These are phyloP conservation scores for Digitaria exilis DNA, from an alignment of 202 grass and related monocot genomes.

Conservation along the genomic window DNA sequence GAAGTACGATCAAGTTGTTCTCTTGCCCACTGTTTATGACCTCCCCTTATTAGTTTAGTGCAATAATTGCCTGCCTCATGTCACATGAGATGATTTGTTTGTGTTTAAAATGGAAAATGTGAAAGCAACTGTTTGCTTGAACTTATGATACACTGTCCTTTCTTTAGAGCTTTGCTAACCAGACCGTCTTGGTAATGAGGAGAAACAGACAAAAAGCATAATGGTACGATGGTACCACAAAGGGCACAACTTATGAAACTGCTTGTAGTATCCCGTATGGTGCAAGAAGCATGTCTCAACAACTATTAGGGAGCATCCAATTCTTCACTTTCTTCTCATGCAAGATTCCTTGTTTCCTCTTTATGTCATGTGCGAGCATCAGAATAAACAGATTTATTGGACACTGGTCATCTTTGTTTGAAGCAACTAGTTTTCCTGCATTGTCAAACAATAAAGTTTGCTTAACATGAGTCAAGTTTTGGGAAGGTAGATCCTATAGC, in stretches of 20 bases:
- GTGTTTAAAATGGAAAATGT: conserved; percentile 32
- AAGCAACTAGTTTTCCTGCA: too few species aligned
- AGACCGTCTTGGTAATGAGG: conserved; percentile 34
- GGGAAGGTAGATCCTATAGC: conserved; percentile 2
- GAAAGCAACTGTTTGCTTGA: conserved; percentile 20
- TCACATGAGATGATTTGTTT: conserved; percentile 36
- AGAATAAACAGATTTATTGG: conserved; percentile 26
- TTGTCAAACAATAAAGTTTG: too few species aligned
- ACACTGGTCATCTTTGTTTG: not conserved
- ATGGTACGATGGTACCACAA: conserved; percentile 27
- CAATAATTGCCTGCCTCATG: not conserved
- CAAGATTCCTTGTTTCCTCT: conserved; percentile 33
- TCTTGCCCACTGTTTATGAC: not conserved
- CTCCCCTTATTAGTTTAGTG: conserved; percentile 5
- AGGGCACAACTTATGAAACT: conserved; percentile 35
- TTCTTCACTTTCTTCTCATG: conserved; percentile 46
- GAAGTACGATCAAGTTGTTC: conserved; percentile 15
- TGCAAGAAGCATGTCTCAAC: conserved; percentile 40
- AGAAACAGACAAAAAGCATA: conserved; percentile 50
- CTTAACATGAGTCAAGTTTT: too few species aligned
- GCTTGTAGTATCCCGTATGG: conserved; percentile 28
- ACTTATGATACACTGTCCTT: conserved; percentile 25
- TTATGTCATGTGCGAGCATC: conserved; percentile 20
- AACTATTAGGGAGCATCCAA: conserved; percentile 23
- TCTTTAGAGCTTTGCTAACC: conserved; percentile 37